Evolutionary conservation across 2,329 filamentous ascomycete genomes (phyloP).

Genomic region (Ophiostoma sp.): DNA sequence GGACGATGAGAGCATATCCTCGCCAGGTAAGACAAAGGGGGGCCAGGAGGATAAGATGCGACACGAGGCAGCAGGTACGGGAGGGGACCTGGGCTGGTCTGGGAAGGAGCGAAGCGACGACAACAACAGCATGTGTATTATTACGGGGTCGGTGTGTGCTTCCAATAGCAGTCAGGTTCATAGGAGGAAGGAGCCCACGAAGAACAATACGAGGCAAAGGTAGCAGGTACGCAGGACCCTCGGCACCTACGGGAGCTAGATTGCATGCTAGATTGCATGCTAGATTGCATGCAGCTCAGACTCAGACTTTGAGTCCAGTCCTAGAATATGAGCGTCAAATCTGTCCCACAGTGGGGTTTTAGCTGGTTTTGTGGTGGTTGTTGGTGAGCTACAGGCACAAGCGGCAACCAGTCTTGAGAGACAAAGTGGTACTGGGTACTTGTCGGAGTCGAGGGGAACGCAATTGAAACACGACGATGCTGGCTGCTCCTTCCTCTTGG

Average conservation of each 20-base stretch:
- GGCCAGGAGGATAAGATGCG: conserved; percentile 13
- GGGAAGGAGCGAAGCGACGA: background rate
- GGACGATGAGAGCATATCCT: background rate
- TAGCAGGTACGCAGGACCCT: background rate
- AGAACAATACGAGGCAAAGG: background rate
- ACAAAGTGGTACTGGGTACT: too few relatives aligned
- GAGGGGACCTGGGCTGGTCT: background rate
- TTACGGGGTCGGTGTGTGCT: background rate
- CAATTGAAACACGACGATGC: background rate
- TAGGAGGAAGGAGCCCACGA: background rate
- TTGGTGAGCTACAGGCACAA: too few relatives aligned
- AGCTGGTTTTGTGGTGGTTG: background rate
- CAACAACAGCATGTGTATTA: background rate
- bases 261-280: background rate
- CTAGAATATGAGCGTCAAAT: background rate
- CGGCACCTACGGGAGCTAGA: conserved; percentile 2
- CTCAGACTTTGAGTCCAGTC: background rate
- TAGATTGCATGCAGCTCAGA: background rate
- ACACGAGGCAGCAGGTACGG: conserved; percentile 18
- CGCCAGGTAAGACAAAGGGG: background rate
- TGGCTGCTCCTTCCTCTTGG: background rate
- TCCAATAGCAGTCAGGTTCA: too few relatives aligned
- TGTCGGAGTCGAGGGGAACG: too few relatives aligned
- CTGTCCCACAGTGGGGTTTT: background rate
- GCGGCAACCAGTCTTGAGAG: too few relatives aligned